Base-by-base conservation (phyloP, 345 rosid species). In the Arabis alpina region DNA sequence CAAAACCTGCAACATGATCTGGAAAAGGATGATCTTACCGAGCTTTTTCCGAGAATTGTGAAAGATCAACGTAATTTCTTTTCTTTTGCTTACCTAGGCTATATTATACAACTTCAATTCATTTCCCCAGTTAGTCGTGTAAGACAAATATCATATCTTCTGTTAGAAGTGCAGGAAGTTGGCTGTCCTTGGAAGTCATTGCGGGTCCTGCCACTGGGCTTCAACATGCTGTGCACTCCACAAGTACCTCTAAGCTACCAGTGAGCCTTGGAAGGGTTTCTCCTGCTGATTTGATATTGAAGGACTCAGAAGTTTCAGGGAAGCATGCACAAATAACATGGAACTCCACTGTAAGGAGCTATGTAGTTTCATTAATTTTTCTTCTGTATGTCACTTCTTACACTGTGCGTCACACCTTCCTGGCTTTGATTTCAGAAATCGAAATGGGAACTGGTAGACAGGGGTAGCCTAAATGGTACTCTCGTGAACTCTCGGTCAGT, bases 401-500 rank as follows among this genome's bases (percentile, higher is more conserved):
- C 68, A 41, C 50, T 79, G 52, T 60, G 52, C 47, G 64, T 68
- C 16, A 57, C 24, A 5, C 24, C 12, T 32, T 7, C 66, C 36
- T 70, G 34, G 49, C 6, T 62, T 73, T 79, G 74, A 57, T 86
- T 80, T 78, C 83, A 95, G 99, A 95, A 81, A 73, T 67, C 80
- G 65, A 95, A 84, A 73, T 95, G 99, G 99, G 99, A 95, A 84
- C 83, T 95, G 72, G 77, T 88, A 44, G 99, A 95, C 82, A 81
- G 87, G 92, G 99, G 99, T 70, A 92, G 99, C 83, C 79, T 95
- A 70, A 95, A 95, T 74, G 98, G 98, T 74, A 95, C 99, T n/a
- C 85, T 87, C 13, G 64, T 92, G 83, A 95, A 95, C 78, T 86
- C 90, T 61, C 83, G 49, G 66, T 71, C 88, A 45, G 77, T 95